Conservation (phyloP, 345 rosid species). For the Lepidium aucheri region DNA sequence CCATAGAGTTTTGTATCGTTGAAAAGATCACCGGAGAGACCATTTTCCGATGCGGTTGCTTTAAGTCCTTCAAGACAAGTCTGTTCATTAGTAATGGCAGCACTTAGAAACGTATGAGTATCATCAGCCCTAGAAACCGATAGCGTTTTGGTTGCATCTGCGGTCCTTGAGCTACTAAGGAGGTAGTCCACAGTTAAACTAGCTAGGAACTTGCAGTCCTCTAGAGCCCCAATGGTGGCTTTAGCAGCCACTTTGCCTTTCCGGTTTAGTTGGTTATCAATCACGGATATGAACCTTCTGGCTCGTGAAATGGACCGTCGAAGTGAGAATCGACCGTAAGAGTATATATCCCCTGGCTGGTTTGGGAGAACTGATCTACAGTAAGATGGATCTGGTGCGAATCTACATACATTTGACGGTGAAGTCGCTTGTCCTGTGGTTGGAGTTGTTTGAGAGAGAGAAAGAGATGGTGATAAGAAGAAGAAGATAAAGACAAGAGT, state of each 20-base stretch:
- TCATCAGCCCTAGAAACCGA: conserved; percentile 45
- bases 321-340: conserved; percentile 49
- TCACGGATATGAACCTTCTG: conserved; percentile 33
- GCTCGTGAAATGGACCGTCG: conserved; percentile 59
- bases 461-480: conserved; percentile 13
- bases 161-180: conserved; percentile 34
- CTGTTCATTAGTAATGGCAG: conserved; percentile 65
- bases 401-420: conserved; percentile 36
- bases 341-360: conserved; percentile 42
- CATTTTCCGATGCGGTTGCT: conserved; percentile 38
- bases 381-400: conserved; percentile 55
- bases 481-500: conserved; percentile 4
- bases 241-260: conserved; percentile 33
- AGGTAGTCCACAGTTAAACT: conserved; percentile 46
- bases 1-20: conserved; percentile 77
- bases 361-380: conserved; percentile 54
- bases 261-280: conserved; percentile 40
- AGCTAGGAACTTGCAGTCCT: conserved; percentile 66
- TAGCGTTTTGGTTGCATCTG: conserved; percentile 41
- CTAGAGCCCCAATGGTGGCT: conserved; percentile 48
- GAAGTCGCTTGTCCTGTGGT: conserved; percentile 15
- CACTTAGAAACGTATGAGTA: conserved; percentile 63
- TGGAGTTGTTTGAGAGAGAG: background rate
- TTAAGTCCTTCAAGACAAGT: conserved; percentile 70
- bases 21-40: conserved; percentile 43